phyloP scores from a whole-genome alignment of 169 alveolate genomes.

The Cryptosporidium felis region DNA sequence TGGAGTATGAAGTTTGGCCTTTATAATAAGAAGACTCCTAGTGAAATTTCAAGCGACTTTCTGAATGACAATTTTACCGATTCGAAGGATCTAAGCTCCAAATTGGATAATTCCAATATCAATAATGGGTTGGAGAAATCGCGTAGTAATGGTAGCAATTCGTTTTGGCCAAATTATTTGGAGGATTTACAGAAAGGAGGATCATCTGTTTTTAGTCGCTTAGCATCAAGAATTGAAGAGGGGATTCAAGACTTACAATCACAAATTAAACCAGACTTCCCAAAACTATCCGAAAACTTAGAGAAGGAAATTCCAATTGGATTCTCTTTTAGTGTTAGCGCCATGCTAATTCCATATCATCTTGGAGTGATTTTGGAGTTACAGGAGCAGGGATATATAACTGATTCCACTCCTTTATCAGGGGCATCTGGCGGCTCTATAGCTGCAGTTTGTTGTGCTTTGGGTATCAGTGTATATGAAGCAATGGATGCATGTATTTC shows the following conservation, averaged over 20 bases:
- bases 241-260: slow-evolving; percentile 70
- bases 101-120: background rate
- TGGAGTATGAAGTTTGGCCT: slow-evolving; percentile 50
- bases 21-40: background rate
- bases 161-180: slow-evolving; percentile 61
- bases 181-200: slow-evolving; percentile 63
- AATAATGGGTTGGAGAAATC: background rate
- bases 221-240: slow-evolving; percentile 66
- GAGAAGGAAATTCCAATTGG: slow-evolving; percentile 47
- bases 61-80: background rate
- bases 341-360: slow-evolving; percentile 68
- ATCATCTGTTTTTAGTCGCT: slow-evolving; percentile 47
- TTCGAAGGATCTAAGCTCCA: background rate
- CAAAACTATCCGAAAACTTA: slow-evolving; percentile 24
- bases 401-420: slow-evolving; percentile 59
- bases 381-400: slow-evolving; percentile 62
- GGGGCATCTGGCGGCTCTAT: slow-evolving; percentile 71
- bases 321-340: slow-evolving; percentile 65
- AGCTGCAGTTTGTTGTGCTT: slow-evolving; percentile 64
- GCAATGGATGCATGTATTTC: slow-evolving; percentile 70
- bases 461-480: slow-evolving; percentile 63
- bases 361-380: slow-evolving; percentile 66
- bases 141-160: background rate
- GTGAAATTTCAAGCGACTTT: background rate
- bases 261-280: slow-evolving; percentile 58